These are phyloP conservation scores for Russula griseocarnosa DNA, from an alignment of 768 basidiomycete genomes.

Conservation along the genomic window DNA sequence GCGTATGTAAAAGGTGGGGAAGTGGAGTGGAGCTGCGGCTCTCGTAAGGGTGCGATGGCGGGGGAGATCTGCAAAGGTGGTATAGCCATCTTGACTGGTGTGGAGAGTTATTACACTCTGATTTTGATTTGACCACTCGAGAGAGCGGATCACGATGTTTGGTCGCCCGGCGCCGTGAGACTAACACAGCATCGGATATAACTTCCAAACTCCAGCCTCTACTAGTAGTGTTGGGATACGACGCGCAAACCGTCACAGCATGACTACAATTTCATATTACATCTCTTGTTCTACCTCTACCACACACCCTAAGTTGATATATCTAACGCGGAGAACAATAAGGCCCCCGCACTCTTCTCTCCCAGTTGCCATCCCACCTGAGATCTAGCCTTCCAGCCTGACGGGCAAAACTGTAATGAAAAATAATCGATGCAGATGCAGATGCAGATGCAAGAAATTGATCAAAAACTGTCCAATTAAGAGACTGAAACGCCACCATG, in stretches of 20 bases:
- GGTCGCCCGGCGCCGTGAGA: not conserved
- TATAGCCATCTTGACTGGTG: constrained; percentile 12
- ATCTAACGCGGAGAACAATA: too few relatives aligned
- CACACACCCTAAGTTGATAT: too few relatives aligned
- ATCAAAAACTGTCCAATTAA: too few relatives aligned
- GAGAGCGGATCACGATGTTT: not conserved
- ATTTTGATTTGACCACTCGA: constrained; percentile 14
- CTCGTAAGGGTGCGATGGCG: not conserved
- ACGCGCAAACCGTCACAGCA: too few relatives aligned
- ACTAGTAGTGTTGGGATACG: too few relatives aligned
- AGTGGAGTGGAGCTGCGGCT: constrained; percentile 21
- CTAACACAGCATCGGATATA: constrained; percentile 7
- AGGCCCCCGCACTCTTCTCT: too few relatives aligned
- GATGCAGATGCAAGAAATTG: too few relatives aligned
- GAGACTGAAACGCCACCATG: not conserved
- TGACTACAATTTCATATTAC: too few relatives aligned
- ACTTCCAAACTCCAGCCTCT: not conserved
- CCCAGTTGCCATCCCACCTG: too few relatives aligned
- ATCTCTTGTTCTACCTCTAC: too few relatives aligned
- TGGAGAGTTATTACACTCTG: constrained; percentile 5
- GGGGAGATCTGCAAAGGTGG: constrained; percentile 9
- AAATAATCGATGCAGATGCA: not conserved
- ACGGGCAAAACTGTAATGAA: not conserved
- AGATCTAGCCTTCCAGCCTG: not conserved
- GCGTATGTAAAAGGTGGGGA: constrained; percentile 2